Evolutionary conservation across 441 rosid genomes (phyloP).

Genomic region (Mallotus japonicus): DNA sequence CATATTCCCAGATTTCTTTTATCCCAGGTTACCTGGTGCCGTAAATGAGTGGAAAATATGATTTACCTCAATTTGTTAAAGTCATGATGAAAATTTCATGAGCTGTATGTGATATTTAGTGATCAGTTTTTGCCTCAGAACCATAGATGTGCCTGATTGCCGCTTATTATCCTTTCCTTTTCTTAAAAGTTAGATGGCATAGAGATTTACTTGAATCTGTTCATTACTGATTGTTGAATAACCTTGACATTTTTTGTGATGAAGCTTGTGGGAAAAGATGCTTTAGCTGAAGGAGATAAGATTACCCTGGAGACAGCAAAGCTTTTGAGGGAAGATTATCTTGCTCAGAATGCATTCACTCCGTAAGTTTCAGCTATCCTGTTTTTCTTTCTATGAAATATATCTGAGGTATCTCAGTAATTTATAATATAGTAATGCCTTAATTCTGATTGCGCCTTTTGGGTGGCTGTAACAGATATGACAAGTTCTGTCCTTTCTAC

Average conservation of each 20-base stretch:
- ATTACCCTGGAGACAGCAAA: constrained; percentile 96
- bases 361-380: constrained; percentile 53
- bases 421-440: not conserved
- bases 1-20: not conserved
- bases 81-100: not conserved
- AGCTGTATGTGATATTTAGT: not conserved
- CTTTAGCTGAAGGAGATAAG: constrained; percentile 92
- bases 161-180: not conserved
- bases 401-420: not conserved
- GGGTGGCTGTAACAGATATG: constrained; percentile 57
- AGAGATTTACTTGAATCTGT: not conserved
- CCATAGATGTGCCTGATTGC: not conserved
- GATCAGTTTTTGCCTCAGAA: not conserved
- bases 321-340: constrained; percentile 97
- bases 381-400: not conserved
- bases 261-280: constrained; percentile 99
- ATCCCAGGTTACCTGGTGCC: not conserved
- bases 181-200: not conserved
- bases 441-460: constrained; percentile 7
- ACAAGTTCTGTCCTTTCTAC: constrained; percentile 98
- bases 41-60: not conserved
- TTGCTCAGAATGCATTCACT: constrained; percentile 98
- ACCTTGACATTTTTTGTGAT: constrained; percentile 22
- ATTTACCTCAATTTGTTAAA: not conserved
- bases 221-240: constrained; percentile 2